Evolutionary conservation across 2,329 filamentous ascomycete species (phyloP), one percentile per base, ranked within the genome.

Genomic region (Monosporascus sp.): DNA sequence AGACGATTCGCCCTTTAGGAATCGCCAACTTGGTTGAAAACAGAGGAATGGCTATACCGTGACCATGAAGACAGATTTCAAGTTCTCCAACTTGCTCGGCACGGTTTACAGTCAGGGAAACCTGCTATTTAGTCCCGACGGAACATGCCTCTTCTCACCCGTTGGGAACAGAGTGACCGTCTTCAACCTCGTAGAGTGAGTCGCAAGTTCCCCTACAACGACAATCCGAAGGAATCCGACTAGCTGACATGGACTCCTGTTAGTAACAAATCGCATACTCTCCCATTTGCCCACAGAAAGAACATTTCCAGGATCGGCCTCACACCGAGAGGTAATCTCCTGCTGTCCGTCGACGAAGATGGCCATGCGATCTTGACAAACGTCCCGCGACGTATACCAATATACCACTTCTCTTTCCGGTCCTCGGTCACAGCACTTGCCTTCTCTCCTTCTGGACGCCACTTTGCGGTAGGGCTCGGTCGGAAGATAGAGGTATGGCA

Each of bases 71-170:
- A 97, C 92, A 62, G 93, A 97, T 75, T 99, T 97, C 73, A 95
- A 94, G 92, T 99, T 99, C 76, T 96, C 93, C 70, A 99, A 97
- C 74, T 83, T 99, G 70, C 83, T 99, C 67, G 95, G 94, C 69
- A 99, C 94, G 62, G 94, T 99, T 69, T 99, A 97, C 79, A 90
- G 91, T 77, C 90, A 92, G 82, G 94, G 95, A 74, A 99, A 97
- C 71, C 83, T 99, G 66, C 82, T 97, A 69, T 99, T 95, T 78
- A 95, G 90, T 65, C 90, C 92, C 56, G 93, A 99, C 82, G 95
- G 95, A 69, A 94, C 90, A 65, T 93, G 90, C 74, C 82, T 99
- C 60, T 89, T 95, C 66, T 99, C 94, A 45, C 95, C 94, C 7
- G 94, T 99, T 50, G 94, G 94, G 68, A 99, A 97, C 74, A 81